These are phyloP conservation scores for Metschnikowia reukaufii DNA, from an alignment of 805 yeast genomes.

Conservation along the genomic window DNA sequence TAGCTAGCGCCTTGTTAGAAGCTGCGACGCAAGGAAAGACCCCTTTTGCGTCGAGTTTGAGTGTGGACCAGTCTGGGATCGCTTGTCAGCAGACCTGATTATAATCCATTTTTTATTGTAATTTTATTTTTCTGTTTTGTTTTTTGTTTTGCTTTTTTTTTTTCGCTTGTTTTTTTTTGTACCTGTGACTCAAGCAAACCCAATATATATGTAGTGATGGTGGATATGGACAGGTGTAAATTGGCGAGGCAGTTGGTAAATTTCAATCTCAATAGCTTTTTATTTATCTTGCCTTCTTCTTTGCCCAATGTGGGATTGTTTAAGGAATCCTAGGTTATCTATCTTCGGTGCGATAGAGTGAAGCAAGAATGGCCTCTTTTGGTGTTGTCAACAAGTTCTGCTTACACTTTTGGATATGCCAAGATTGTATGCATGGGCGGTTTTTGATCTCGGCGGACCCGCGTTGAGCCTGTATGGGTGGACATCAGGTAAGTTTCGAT, in stretches of 20 bases:
- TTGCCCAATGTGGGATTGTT: background rate
- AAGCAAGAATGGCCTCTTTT: background rate
- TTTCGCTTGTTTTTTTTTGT: too few species aligned
- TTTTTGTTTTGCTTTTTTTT: too few species aligned
- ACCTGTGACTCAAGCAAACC: too few species aligned
- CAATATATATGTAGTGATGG: too few species aligned
- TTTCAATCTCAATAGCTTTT: background rate
- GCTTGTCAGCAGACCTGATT: background rate
- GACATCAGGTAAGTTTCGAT: too few species aligned
- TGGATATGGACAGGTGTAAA: too few species aligned
- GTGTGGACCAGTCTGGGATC: constrained; percentile 13
- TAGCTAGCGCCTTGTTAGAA: constrained; percentile 47
- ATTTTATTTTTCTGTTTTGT: background rate
- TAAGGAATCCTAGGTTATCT: background rate
- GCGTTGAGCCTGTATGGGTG: constrained; percentile 1
- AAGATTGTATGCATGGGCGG: background rate
- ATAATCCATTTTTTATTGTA: background rate
- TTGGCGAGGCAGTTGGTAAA: too few species aligned
- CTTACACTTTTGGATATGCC: constrained; percentile 1
- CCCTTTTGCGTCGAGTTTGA: constrained; percentile 50
- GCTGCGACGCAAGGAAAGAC: constrained; percentile 68
- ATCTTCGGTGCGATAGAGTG: background rate
- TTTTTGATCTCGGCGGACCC: constrained; percentile 7
- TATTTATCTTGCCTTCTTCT: too few species aligned
- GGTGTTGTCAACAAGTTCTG: background rate